A percentile compares a stretch with the other conserved stretches of the same genome.
phyloP scores from a whole-genome alignment of 306 rosid genomes.

The Adenanthera pavonina region DNA sequence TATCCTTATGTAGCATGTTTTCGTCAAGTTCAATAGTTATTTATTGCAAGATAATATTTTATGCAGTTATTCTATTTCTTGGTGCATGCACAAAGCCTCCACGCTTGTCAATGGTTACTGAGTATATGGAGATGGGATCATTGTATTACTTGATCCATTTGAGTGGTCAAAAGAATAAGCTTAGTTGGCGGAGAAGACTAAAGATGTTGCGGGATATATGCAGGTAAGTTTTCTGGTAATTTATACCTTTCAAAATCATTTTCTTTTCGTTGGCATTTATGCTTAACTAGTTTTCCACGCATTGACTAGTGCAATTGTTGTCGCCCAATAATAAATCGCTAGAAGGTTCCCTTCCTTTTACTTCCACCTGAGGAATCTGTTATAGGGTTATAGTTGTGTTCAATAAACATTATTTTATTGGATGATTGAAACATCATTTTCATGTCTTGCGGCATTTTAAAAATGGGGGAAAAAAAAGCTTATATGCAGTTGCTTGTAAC shows the following conservation, averaged over 20 bases:
- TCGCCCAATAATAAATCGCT: conserved; percentile 19
- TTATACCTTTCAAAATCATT: conserved; percentile 21
- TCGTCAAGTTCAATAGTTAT: conserved; percentile 32
- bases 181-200: conserved; percentile 86
- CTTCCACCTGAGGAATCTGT: conserved; percentile 15
- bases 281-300: conserved; percentile 16
- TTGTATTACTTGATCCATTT: conserved; percentile 89
- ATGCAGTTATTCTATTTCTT: conserved; percentile 96
- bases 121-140: conserved; percentile 98
- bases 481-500: not conserved
- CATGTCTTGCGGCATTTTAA: conserved; percentile 11
- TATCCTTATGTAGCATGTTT: conserved; percentile 29
- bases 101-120: conserved; percentile 93
- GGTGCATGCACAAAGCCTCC: conserved; percentile 99
- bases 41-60: conserved; percentile 41
- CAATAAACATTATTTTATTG: conserved; percentile 14
- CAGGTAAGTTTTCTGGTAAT: conserved; percentile 58
- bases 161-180: conserved; percentile 92
- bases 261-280: conserved; percentile 32
- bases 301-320: conserved; percentile 1
- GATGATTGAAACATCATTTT: conserved; percentile 20
- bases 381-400: not conserved
- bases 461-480: not conserved
- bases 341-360: conserved; percentile 17
- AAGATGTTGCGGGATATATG: conserved; percentile 95